Evolutionary conservation across 768 basidiomycete species (phyloP).

Genomic region (Fomitopsis pulvina): DNA sequence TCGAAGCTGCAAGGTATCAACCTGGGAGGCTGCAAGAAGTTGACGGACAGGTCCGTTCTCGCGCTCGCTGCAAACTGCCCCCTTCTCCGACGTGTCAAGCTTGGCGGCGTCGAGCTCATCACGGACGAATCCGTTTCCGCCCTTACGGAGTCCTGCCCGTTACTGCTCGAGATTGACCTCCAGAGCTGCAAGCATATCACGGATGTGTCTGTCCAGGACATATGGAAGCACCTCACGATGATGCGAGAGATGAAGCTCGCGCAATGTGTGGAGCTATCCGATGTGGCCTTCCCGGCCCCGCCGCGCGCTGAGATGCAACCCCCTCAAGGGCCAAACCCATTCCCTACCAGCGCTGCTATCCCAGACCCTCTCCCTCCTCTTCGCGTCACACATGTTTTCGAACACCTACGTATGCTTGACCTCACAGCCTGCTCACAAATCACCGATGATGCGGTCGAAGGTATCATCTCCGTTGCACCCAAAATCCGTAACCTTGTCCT

Average conservation of each 20-base stretch:
- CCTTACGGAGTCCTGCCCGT: conserved; percentile 71
- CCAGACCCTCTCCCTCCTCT: conserved; percentile 55
- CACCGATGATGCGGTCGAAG: conserved; percentile 74
- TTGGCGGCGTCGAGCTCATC: conserved; percentile 67
- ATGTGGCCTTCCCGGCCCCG: conserved; percentile 79
- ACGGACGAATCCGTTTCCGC: conserved; percentile 74
- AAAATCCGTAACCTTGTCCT: conserved; percentile 46
- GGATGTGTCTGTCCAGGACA: conserved; percentile 69
- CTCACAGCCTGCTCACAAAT: conserved; percentile 75
- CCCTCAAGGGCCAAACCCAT: conserved; percentile 33
- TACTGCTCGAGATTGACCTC: conserved; percentile 92
- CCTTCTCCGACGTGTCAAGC: conserved; percentile 82
- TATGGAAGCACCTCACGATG: conserved; percentile 74
- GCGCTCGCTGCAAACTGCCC: conserved; percentile 72
- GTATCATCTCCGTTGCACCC: conserved; percentile 49
- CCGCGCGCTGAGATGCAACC: conserved; percentile 36
- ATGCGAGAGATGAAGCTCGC: conserved; percentile 91
- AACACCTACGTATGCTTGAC: conserved; percentile 90
- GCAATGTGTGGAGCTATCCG: conserved; percentile 71
- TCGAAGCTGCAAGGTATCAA: conserved; percentile 88
- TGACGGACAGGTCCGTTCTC: conserved; percentile 73
- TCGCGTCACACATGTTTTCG: conserved; percentile 56
- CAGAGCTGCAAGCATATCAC: conserved; percentile 76
- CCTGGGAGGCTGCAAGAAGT: conserved; percentile 71
- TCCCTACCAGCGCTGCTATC: conserved; percentile 25